Evolutionary conservation across 306 rosid genomes (phyloP).

Genomic region (Lupinus albus): DNA sequence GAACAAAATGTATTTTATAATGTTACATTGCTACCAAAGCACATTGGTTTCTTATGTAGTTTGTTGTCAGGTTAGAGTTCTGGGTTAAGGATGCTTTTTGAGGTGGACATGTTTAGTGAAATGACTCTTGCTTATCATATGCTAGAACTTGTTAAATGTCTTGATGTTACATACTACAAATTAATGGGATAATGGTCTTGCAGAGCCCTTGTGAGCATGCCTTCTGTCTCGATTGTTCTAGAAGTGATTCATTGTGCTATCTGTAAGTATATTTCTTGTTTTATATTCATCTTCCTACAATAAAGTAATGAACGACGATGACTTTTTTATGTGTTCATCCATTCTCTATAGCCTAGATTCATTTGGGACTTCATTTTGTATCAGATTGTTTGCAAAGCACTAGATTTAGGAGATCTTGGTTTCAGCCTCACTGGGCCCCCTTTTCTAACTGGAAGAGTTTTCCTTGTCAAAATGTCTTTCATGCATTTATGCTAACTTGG

Average conservation of each 20-base stretch:
- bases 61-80: not conserved
- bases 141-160: slow-evolving; percentile 16
- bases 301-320: not conserved
- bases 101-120: no score
- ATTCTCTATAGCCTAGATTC: not conserved
- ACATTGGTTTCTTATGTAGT: not conserved
- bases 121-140: slow-evolving; percentile 5
- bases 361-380: slow-evolving; percentile 20
- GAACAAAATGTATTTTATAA: no score
- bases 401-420: not conserved
- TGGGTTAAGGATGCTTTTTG: not conserved
- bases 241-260: slow-evolving; percentile 93
- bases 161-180: slow-evolving; percentile 13
- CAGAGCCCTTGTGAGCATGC: slow-evolving; percentile 99
- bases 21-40: not conserved
- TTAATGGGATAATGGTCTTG: slow-evolving; percentile 49
- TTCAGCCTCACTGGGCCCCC: no score
- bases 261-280: slow-evolving; percentile 69
- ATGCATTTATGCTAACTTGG: not conserved
- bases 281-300: slow-evolving; percentile 16
- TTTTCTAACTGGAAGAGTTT: no score
- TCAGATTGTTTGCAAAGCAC: slow-evolving; percentile 12
- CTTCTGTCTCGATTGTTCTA: slow-evolving; percentile 93
- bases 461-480: no score
- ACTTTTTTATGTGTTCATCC: not conserved